phyloP scores from a whole-genome alignment of 176 grass and related monocot genomes.

The Cenchrus purpureus region DNA sequence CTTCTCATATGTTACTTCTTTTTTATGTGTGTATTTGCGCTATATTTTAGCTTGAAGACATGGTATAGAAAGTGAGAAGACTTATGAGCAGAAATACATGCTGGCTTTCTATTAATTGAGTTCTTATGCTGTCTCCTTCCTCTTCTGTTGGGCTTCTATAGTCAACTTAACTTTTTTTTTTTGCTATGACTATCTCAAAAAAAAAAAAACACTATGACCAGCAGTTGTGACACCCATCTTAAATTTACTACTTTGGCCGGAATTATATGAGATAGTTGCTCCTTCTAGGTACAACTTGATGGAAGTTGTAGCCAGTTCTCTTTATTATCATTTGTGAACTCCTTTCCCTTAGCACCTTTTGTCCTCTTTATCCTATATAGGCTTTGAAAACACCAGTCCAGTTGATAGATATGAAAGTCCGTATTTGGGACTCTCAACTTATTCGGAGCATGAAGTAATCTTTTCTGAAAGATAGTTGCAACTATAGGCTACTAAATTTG shows the following conservation, averaged over 20 bases:
- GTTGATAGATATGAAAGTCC: background rate
- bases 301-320: background rate
- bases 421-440: slow-evolving; percentile 19
- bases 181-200: background rate
- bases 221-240: background rate
- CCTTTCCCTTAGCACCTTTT: slow-evolving; percentile 20
- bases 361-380: slow-evolving; percentile 3
- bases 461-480: slow-evolving; percentile 24
- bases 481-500: slow-evolving; percentile 35
- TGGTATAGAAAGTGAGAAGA: background rate
- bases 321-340: background rate
- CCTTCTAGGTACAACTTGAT: background rate
- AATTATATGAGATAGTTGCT: background rate
- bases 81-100: background rate
- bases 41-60: slow-evolving; percentile 26
- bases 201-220: background rate
- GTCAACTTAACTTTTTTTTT: background rate
- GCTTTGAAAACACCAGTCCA: slow-evolving; percentile 26
- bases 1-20: background rate
- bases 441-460: slow-evolving; percentile 6
- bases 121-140: background rate
- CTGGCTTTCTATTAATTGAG: background rate
- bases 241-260: background rate
- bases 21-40: background rate
- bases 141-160: background rate